Evolutionary conservation across 2,329 filamentous ascomycete species (phyloP), one percentile per base, ranked within the genome.

Genomic region (Paecilomyces niveus): DNA sequence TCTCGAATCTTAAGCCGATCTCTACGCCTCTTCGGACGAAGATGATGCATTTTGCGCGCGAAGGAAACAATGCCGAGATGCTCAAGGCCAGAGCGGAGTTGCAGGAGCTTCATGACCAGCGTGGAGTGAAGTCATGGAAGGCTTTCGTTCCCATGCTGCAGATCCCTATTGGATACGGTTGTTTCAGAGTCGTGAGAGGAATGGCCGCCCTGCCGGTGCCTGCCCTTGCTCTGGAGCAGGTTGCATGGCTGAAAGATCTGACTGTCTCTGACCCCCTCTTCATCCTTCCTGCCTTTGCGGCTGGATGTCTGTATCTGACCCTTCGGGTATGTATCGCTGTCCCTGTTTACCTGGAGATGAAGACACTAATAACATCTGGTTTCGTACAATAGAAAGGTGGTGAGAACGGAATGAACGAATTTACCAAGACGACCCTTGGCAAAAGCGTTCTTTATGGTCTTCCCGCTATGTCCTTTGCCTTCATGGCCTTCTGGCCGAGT

Each of bases 161-260:
- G 66, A 74, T 88, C 11, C 86, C 92, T 4, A 79, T 96, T 63
- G 89, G 88, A 61, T 91, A 86, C 72, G 91, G 92, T 66, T 86
- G 89, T 60, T 97, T 93, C 80, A 85, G 89, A 60, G 79, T 93
- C 53, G 73, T 95, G 62, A 82, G 85, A 56, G 86, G 82, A 64
- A 95, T 96, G 89, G 75, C 85, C 1, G 73, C 80, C 22, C 77
- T 97, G 54, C 93, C 93, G 3, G 90, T 97, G 4, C 93, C 93
- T 0, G 87, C 85, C 0, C 73, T 97, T 63, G 83, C 89, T 65
- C 78, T 76, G 1, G 89, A 89, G 32, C 87, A 89, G 2, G 75
- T 86, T 35, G 75, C 86, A 49, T 99, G 94, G 94, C 83, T 97
- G 64, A 75, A 78, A 1, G 89, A 97, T 72, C 74, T 99, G 62